Conservation (phyloP, 2,329 filamentous ascomycete species). For the Trichothecium sympodiale region DNA sequence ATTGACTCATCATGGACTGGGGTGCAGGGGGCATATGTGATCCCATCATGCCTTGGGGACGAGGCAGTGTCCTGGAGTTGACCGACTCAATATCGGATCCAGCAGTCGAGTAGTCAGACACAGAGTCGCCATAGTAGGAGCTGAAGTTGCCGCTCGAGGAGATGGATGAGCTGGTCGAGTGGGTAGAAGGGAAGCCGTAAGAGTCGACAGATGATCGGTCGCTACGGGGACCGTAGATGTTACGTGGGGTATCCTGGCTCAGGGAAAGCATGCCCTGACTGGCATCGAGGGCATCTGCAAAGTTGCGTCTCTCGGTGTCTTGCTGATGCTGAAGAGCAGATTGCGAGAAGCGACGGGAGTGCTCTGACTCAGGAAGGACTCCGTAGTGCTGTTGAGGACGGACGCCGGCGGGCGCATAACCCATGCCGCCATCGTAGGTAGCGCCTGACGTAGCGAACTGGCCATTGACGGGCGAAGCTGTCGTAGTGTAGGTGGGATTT, state of each 20-base stretch:
- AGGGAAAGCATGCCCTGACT: constrained; percentile 91
- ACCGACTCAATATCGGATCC: constrained; percentile 78
- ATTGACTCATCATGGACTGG: constrained; percentile 97
- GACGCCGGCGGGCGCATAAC: constrained; percentile 58
- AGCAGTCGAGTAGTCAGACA: constrained; percentile 87
- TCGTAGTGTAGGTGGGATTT: constrained; percentile 56
- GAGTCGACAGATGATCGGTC: constrained; percentile 69
- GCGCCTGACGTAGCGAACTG: constrained; percentile 54
- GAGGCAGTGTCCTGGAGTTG: constrained; percentile 70
- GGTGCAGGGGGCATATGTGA: constrained; percentile 67
- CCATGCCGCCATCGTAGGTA: constrained; percentile 63
- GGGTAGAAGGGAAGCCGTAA: constrained; percentile 79
- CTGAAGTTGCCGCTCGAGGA: constrained; percentile 74
- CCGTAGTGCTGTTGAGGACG: constrained; percentile 41
- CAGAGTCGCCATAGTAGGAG: constrained; percentile 75
- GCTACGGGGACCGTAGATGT: constrained; percentile 67
- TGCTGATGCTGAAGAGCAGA: constrained; percentile 4
- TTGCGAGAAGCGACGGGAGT: constrained; percentile 58
- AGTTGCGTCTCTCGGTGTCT: constrained; percentile 51
- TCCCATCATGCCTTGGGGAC: constrained; percentile 54
- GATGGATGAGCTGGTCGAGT: constrained; percentile 82
- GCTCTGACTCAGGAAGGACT: constrained; percentile 45
- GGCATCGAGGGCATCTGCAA: constrained; percentile 83
- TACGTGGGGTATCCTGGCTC: constrained; percentile 87
- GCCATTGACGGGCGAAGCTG: constrained; percentile 54